A percentile compares a stretch with the other conserved stretches of the same genome.
phyloP scores from a whole-genome alignment of 495 filamentous ascomycete genomes.

The Aspergillus heteromorphus region DNA sequence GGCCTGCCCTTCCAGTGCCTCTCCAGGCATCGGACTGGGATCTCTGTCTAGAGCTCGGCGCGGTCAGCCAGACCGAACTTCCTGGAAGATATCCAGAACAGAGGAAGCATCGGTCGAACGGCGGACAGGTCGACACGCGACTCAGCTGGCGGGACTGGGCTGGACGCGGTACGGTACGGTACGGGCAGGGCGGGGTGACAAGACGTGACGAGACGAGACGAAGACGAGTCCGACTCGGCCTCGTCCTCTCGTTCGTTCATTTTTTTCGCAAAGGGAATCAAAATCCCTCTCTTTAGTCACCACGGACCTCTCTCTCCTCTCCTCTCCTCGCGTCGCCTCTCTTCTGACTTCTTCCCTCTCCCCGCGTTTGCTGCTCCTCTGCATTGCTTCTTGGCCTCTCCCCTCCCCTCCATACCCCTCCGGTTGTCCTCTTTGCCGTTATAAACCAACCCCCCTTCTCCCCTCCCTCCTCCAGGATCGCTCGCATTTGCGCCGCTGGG shows the following conservation, averaged over 20 bases:
- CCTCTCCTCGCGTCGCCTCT: not conserved
- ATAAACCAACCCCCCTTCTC: too few relatives aligned
- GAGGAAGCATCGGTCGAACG: too few relatives aligned
- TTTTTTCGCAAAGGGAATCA: not conserved
- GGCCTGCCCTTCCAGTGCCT: too few relatives aligned
- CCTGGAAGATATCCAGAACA: too few relatives aligned
- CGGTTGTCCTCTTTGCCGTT: not conserved
- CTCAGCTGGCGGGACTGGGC: too few relatives aligned
- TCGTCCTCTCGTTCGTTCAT: not conserved
- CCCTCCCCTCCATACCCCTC: conserved; percentile 1
- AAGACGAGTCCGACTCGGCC: not conserved
- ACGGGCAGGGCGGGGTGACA: not conserved
- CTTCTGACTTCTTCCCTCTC: conserved; percentile 1
- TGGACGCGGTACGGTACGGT: not conserved
- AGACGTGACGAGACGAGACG: too few relatives aligned
- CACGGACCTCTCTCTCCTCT: not conserved
- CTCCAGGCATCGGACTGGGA: too few relatives aligned
- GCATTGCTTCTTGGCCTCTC: not conserved
- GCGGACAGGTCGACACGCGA: too few relatives aligned
- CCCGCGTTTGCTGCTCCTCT: not conserved
- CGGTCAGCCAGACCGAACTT: too few relatives aligned
- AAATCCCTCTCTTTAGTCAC: conserved; percentile 1
- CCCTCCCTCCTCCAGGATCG: not conserved
- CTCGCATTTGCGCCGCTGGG: not conserved
- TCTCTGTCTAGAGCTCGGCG: too few relatives aligned